Conservation (phyloP, 139 green algal species). For the Ulvella scutata region DNA sequence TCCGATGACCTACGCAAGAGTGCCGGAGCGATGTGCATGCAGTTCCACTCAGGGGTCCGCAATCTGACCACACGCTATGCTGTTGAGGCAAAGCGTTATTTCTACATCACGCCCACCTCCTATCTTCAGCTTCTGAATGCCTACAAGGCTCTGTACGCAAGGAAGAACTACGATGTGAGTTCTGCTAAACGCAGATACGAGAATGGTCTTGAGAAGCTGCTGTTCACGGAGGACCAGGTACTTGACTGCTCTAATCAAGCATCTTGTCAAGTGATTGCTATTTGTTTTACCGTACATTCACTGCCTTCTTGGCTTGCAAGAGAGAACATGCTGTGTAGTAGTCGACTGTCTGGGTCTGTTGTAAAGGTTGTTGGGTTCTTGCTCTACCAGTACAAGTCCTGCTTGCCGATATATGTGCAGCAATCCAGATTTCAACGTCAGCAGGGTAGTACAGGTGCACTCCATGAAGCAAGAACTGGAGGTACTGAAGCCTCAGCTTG, state of each 20-base stretch:
- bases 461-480: constrained; percentile 30
- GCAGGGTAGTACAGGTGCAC: too few species aligned
- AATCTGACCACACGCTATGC: constrained; percentile 23
- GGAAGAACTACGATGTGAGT: constrained; percentile 22
- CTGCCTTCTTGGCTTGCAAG: too few species aligned
- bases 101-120: constrained; percentile 60
- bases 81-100: constrained; percentile 36
- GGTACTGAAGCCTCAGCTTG: constrained; percentile 23
- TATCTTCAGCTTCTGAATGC: constrained; percentile 61
- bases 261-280: too few species aligned
- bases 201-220: constrained; percentile 38
- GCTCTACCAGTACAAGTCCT: too few species aligned
- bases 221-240: constrained; percentile 22
- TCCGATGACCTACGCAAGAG: constrained; percentile 11
- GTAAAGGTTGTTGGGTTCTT: too few species aligned
- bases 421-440: too few species aligned
- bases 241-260: too few species aligned
- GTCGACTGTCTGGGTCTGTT: too few species aligned
- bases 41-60: constrained; percentile 34
- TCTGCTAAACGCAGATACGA: constrained; percentile 27
- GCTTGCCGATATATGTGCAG: too few species aligned
- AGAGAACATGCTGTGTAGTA: too few species aligned
- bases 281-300: too few species aligned
- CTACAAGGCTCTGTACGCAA: constrained; percentile 46
- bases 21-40: constrained; percentile 47